phyloP scores from a whole-genome alignment of 129 eudicot species.

The Pittosporum tobira region DNA sequence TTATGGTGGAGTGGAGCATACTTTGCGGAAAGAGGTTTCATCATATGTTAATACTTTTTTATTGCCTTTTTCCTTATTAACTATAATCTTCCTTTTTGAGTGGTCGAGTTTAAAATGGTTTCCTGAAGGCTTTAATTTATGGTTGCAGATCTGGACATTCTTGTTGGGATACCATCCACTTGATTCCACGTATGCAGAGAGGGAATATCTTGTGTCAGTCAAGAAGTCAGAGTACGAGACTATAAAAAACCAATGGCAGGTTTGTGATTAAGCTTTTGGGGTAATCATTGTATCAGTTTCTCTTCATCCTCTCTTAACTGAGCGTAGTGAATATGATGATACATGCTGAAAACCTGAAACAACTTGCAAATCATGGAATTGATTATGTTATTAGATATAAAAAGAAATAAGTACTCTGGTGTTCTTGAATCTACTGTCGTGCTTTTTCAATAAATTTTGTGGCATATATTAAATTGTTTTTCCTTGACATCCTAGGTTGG shows the following conservation, averaged over 20 bases:
- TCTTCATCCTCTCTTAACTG: neutral
- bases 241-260: slow-evolving; percentile 94
- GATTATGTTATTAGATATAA: neutral
- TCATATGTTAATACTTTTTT: slow-evolving; percentile 4
- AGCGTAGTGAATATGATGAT: neutral
- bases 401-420: neutral
- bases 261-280: slow-evolving; percentile 19
- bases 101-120: slow-evolving; percentile 7
- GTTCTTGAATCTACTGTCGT: neutral
- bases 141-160: slow-evolving; percentile 71
- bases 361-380: neutral
- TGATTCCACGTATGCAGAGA: slow-evolving; percentile 86
- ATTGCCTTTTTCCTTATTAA: neutral
- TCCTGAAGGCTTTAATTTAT: slow-evolving; percentile 9
- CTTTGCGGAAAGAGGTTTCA: slow-evolving; percentile 85
- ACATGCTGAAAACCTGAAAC: too few relatives aligned
- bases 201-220: slow-evolving; percentile 54
- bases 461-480: too few relatives aligned
- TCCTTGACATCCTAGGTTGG: neutral
- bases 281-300: neutral
- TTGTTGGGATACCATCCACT: slow-evolving; percentile 64
- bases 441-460: too few relatives aligned
- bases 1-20: slow-evolving; percentile 84
- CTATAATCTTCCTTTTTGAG: neutral
- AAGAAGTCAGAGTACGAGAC: slow-evolving; percentile 79